Conservation (phyloP, 1,284 basidiomycete genomes). For the Entoloma clypeatum region DNA sequence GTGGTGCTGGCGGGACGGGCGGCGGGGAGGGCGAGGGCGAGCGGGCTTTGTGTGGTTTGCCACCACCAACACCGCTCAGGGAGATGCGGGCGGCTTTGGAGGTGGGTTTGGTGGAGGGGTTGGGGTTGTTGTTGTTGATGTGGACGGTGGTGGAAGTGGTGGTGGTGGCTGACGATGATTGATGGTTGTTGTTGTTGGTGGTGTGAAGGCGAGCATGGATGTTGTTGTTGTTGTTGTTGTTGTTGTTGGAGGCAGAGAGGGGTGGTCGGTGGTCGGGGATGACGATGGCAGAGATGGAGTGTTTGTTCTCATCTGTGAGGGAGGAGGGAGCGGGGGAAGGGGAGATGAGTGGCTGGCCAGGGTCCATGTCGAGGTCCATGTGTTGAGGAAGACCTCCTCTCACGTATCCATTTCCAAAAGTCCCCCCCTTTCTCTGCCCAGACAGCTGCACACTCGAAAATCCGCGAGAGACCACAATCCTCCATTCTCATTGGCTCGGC, state of each 20-base stretch:
- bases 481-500: constrained; percentile 32
- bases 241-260: neutral
- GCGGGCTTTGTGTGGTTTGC: constrained; percentile 43
- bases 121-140: constrained; percentile 5
- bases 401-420: constrained; percentile 21
- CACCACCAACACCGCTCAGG: no score
- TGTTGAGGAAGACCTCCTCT: neutral
- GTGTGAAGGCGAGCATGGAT: constrained; percentile 1
- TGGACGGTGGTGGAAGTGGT: constrained; percentile 1
- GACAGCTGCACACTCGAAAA: constrained; percentile 8
- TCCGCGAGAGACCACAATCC: constrained; percentile 23
- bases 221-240: neutral
- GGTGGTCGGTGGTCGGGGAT: constrained; percentile 4
- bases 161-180: neutral
- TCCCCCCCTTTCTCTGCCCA: constrained; percentile 12
- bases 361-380: constrained; percentile 12
- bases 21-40: constrained; percentile 61
- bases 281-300: neutral
- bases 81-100: constrained; percentile 39
- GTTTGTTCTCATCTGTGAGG: neutral
- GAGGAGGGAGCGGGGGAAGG: neutral
- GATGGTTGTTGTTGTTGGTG: constrained; percentile 7
- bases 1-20: constrained; percentile 47
- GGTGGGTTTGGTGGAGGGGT: constrained; percentile 13
- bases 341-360: constrained; percentile 3